A percentile compares a stretch with the other conserved stretches of the same genome.
phyloP scores from a whole-genome alignment of 2,329 filamentous ascomycete species.

The Penicillium occitanis region DNA sequence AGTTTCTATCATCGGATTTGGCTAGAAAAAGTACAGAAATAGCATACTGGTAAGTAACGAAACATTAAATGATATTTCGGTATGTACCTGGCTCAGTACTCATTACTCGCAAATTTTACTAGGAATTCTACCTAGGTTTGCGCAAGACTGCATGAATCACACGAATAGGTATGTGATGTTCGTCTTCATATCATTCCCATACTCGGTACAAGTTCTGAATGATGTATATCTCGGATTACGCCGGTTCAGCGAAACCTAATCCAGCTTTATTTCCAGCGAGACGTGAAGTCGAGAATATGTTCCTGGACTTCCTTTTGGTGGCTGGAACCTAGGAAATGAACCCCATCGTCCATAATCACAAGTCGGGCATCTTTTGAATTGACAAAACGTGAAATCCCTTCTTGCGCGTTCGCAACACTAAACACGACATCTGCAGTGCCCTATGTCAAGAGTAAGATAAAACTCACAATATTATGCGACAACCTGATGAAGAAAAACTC shows the following conservation, averaged over 20 bases:
- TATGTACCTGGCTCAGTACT: background rate
- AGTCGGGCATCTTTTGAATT: constrained; percentile 43
- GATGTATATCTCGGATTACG: background rate
- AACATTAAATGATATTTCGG: background rate
- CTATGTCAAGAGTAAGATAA: constrained; percentile 36
- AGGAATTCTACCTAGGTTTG: background rate
- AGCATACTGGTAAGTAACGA: background rate
- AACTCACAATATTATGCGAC: constrained; percentile 35
- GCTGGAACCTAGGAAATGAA: constrained; percentile 49
- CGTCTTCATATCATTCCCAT: background rate
- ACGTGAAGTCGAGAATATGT: constrained; percentile 17
- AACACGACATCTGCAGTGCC: constrained; percentile 22
- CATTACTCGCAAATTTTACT: background rate
- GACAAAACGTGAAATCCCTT: constrained; percentile 49
- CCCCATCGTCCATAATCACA: constrained; percentile 43
- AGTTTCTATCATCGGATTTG: background rate
- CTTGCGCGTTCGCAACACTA: constrained; percentile 26
- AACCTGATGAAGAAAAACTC: constrained; percentile 24
- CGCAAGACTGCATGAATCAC: background rate
- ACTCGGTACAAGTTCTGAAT: background rate
- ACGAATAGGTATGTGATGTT: background rate
- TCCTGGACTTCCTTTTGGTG: constrained; percentile 43
- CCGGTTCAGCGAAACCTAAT: background rate
- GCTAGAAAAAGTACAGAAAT: background rate
- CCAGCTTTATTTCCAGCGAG: constrained; percentile 2